Evolutionary conservation across 1,284 basidiomycete genomes (phyloP), one percentile per base, ranked within the genome.

Genomic region (Kwoniella shivajii): DNA sequence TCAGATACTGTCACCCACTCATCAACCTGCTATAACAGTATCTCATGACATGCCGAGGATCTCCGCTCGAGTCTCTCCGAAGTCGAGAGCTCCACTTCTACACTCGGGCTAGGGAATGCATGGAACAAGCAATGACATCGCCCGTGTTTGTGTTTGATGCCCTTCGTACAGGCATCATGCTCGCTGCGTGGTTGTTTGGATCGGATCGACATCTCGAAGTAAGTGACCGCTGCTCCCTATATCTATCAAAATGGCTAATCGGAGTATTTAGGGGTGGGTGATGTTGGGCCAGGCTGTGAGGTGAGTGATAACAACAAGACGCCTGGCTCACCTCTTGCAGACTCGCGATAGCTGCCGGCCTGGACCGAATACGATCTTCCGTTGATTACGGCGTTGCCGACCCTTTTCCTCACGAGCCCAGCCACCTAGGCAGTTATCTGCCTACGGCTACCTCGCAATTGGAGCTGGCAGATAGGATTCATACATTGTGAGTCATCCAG

Each of bases 381-480:
- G 31, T 29, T 11, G 52, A 38, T 9, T 29, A 30, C 37, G 24
- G 24, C 11, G n/a, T n/a, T n/a, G n/a, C 14, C 14, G 42, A 36
- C 9, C 50, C 41, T 7, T 27, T 26, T 39, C 43, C 43, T 16
- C 18, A 26, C 10, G 42, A 44, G 18, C 20, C 20, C 6, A 33
- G 52, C 29, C 29, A 37, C 11, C 36, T n/a, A 7, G 34, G 41
- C 11, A 24, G 26, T 16, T 44, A 42, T 14, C 49, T 66, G 13
- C 54, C 56, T 6, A 53, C 59, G 1, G 59, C 67, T 0, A 56
- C 56, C 22, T 59, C 60, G 24, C 45, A 61, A 1, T 56, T 67
- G 24, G 65, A 69, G 36, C 52, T 69, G 2, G 68, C 62, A 2
- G 68, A 69, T 56, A 52, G 66, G 11, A 69, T 69, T n/a, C 65